These are phyloP conservation scores for Pestalotiopsis sp. DNA, from an alignment of 2,329 filamentous ascomycete species.

Conservation along the genomic window DNA sequence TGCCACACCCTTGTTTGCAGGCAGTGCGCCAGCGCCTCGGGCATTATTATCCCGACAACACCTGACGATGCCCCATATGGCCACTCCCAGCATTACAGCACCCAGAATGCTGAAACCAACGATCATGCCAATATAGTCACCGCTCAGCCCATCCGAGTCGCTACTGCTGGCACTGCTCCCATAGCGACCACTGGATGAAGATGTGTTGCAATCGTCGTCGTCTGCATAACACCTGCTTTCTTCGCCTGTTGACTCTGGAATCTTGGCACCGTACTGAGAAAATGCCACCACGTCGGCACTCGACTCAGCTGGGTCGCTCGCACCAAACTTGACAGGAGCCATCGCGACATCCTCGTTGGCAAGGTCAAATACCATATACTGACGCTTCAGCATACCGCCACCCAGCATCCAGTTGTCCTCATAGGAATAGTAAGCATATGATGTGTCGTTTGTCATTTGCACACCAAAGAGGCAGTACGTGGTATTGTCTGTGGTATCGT, in stretches of 20 bases:
- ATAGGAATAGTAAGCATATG: not conserved
- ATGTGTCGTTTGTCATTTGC: constrained; percentile 23
- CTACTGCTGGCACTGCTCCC: not conserved
- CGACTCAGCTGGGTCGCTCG: constrained; percentile 2
- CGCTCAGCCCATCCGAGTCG: not conserved
- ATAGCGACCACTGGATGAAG: not conserved
- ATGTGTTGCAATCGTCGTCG: not conserved
- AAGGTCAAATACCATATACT: constrained; percentile 34
- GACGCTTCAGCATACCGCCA: constrained; percentile 28
- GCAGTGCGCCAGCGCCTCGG: not conserved
- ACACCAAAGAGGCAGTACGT: constrained; percentile 31
- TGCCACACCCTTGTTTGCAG: not conserved
- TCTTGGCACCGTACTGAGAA: constrained; percentile 21
- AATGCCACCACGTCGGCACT: constrained; percentile 28
- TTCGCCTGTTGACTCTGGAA: constrained; percentile 25
- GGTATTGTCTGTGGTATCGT: not conserved
- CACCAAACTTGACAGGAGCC: constrained; percentile 27
- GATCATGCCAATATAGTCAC: constrained; percentile 9
- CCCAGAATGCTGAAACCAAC: constrained; percentile 9
- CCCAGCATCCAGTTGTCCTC: constrained; percentile 20
- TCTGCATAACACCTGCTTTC: not conserved
- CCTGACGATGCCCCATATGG: constrained; percentile 13
- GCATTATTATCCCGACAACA: constrained; percentile 11
- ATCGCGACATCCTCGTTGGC: constrained; percentile 33
- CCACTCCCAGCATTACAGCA: constrained; percentile 7